Conservation (phyloP, 2,329 filamentous ascomycete genomes). For the Arthrobotrys pseudoclavata region DNA sequence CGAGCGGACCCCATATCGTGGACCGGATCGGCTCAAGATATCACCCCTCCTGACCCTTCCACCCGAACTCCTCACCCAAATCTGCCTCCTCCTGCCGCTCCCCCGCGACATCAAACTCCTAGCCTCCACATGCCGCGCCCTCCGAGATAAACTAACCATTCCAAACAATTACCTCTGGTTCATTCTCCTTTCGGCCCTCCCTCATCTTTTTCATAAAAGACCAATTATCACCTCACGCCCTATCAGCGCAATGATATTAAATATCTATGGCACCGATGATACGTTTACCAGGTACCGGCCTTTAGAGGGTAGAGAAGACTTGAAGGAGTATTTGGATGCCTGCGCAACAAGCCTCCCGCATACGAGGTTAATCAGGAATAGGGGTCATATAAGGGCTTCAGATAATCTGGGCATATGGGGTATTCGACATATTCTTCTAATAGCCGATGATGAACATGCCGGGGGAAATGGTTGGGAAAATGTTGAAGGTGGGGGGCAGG, state of each 20-base stretch:
- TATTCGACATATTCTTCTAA: not conserved
- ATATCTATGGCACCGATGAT: not conserved
- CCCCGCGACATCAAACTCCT: slow-evolving; percentile 18
- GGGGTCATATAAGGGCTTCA: too few species aligned
- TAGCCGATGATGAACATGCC: not conserved
- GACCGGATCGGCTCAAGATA: not conserved
- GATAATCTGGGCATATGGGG: not conserved
- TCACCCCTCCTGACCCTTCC: not conserved
- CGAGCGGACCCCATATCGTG: too few species aligned
- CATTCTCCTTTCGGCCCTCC: not conserved
- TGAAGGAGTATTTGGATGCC: not conserved
- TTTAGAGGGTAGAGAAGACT: not conserved
- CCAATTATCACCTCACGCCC: not conserved
- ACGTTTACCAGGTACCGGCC: not conserved
- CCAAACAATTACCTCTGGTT: slow-evolving; percentile 24
- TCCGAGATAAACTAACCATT: not conserved
- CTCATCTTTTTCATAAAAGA: slow-evolving; percentile 7
- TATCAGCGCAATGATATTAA: not conserved
- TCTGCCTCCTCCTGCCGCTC: slow-evolving; percentile 3
- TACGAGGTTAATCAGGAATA: too few species aligned
- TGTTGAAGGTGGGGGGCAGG: not conserved
- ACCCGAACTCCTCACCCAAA: slow-evolving; percentile 16
- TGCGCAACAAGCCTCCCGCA: not conserved
- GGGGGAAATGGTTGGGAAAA: not conserved
- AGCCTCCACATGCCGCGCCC: slow-evolving; percentile 9